Evolutionary conservation across 768 basidiomycete species (phyloP), one percentile per base, ranked within the genome.

Genomic region (Lactarius indigo): DNA sequence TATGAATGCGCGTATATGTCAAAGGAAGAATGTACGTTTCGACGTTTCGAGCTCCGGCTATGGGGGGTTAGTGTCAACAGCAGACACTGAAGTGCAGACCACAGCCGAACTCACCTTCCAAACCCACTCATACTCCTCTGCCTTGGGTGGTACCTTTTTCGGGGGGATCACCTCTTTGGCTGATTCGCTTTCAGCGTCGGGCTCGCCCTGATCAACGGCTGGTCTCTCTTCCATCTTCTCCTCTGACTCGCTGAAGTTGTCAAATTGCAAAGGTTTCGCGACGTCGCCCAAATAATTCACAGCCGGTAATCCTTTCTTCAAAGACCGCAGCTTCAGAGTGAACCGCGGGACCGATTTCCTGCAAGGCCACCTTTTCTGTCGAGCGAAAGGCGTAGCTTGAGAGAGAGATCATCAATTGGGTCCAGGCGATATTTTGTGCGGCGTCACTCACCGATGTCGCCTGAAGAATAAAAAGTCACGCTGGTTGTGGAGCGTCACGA

Each of bases 301-400:
- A 5, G 90, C 88, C 1, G 95, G 96, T 26, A 96, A 80, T 12
- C 94, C 95, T 72, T 91, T 94, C 74, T 90, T 88, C 64, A 99
- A 77, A 82, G 89, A 97, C 44, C 89, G 83, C 64, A 99, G 80
- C 78, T 98, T 98, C 13, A 98, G 82, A 0, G 97, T 98, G 74
- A 99, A 97, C 37, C 96, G 87, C 8, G 97, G 97, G 97, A 2
- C 97, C 97, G 69, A 99, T 99, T 77, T 99, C 97, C 75, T 99
- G 97, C 35, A 99, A 78, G 8, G 90, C 86, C 10, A 96, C 95
- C 75, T 91, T 94, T 70, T 96, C 94, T 3, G 90, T 82, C 1
- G 92, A 94, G 58, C 91, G 87, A 78, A 96, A 98, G 47, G 94
- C 94, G 76, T 95, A 96, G 72, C 92, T 96, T 68, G 39, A 68